Evolutionary conservation across 768 basidiomycete species (phyloP).

Genomic region (Leccinum fibrillosum): DNA sequence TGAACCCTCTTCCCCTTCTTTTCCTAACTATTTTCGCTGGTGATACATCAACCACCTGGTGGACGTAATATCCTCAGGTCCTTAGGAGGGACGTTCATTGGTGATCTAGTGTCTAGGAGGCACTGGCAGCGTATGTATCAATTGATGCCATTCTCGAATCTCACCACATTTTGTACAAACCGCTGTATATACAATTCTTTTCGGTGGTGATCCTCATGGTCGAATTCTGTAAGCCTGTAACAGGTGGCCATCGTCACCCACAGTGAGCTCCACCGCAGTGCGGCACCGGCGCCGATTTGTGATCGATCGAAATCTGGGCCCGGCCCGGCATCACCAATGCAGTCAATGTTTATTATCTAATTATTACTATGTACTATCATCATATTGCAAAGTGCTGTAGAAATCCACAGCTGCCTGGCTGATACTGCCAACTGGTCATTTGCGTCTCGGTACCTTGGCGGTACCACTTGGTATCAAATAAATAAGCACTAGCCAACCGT

Average conservation of each 20-base stretch:
- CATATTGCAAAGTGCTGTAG: too few relatives aligned
- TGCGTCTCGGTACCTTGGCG: not conserved
- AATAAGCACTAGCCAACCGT: not conserved
- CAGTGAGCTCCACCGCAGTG: not conserved
- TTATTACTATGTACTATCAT: too few relatives aligned
- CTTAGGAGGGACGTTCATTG: not conserved
- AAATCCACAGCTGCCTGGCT: not conserved
- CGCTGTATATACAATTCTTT: too few relatives aligned
- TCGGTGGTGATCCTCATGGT: not conserved
- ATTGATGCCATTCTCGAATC: too few relatives aligned
- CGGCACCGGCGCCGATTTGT: not conserved
- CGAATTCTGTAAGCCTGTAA: not conserved
- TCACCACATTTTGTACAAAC: too few relatives aligned
- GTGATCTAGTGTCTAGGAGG: not conserved
- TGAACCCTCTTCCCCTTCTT: not conserved
- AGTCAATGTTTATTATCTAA: too few relatives aligned
- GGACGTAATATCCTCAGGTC: not conserved
- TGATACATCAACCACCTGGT: not conserved
- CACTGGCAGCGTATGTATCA: too few relatives aligned
- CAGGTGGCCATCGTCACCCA: not conserved
- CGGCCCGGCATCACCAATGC: not conserved
- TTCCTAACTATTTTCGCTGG: not conserved
- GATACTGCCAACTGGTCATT: not conserved
- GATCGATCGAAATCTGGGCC: not conserved
- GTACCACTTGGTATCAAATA: not conserved